phyloP scores from a whole-genome alignment of 441 rosid species.

The Arabidopsis lyrata region DNA sequence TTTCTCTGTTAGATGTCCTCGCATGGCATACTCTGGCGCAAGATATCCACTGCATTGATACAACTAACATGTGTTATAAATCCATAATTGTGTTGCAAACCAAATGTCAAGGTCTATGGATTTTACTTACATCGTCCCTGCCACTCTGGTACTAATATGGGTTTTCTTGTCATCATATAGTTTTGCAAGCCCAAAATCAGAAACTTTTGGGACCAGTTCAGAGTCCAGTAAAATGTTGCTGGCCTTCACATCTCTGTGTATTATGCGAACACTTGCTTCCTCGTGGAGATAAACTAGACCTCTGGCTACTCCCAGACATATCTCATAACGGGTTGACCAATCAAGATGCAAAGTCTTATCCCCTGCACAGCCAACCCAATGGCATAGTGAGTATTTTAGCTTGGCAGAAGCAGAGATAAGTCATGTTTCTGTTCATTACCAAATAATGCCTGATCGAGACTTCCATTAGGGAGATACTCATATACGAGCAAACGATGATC shows the following conservation, averaged over 20 bases:
- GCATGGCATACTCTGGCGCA: conserved; percentile 87
- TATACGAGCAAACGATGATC: conserved; percentile 63
- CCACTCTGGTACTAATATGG: conserved; percentile 76
- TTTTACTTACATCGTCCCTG: conserved; percentile 66
- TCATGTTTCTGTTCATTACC: conserved; percentile 46
- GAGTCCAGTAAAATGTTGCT: conserved; percentile 46
- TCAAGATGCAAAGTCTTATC: conserved; percentile 26
- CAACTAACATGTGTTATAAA: conserved; percentile 1
- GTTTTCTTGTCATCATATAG: conserved; percentile 74
- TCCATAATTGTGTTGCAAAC: not conserved
- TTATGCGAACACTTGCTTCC: conserved; percentile 70
- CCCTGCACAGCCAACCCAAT: conserved; percentile 21
- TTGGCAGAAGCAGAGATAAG: conserved; percentile 1
- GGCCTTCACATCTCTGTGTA: conserved; percentile 82
- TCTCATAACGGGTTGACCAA: conserved; percentile 57
- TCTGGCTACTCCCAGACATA: conserved; percentile 71
- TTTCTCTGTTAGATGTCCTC: conserved; percentile 83
- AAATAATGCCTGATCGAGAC: conserved; percentile 72
- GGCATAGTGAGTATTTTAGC: not conserved
- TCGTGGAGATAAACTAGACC: conserved; percentile 80
- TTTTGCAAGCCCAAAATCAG: conserved; percentile 82
- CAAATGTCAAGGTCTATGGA: not conserved
- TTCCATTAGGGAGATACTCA: conserved; percentile 63
- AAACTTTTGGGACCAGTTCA: conserved; percentile 66
- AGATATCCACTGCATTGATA: conserved; percentile 65